Percentiles rank a stretch among this genome's conserved stretches.
These are phyloP conservation scores for Alternaria sp. DNA, from an alignment of 2,329 filamentous ascomycete genomes.

Conservation along the genomic window DNA sequence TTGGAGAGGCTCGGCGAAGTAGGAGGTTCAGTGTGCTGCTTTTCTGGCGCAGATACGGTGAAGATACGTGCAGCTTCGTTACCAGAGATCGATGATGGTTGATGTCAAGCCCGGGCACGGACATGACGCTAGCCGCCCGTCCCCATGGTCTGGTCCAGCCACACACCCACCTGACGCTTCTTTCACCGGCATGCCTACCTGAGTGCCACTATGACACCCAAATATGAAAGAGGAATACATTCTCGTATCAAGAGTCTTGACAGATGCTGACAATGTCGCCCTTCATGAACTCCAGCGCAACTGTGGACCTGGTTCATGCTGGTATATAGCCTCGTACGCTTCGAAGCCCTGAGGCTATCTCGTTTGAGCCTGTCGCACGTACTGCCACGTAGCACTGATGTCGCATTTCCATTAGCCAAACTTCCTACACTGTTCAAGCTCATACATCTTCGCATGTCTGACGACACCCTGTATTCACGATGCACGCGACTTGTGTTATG, in stretches of 20 bases:
- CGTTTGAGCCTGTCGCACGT: too few relatives aligned
- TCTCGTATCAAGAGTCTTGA: background rate
- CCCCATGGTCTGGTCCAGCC: constrained; percentile 16
- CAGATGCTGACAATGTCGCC: background rate
- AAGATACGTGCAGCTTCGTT: constrained; percentile 15
- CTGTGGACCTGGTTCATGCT: background rate
- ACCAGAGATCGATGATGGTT: constrained; percentile 19
- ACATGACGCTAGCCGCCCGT: constrained; percentile 10
- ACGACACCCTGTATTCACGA: background rate
- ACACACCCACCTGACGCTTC: constrained; percentile 15
- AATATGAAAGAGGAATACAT: background rate
- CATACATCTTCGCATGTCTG: background rate
- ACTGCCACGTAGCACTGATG: background rate
- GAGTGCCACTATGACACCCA: background rate
- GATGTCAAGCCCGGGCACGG: constrained; percentile 20
- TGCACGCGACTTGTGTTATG: background rate
- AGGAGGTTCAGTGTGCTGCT: background rate
- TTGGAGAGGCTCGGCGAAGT: background rate
- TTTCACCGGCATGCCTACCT: constrained; percentile 3
- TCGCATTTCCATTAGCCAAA: background rate
- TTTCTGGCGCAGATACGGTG: constrained; percentile 15
- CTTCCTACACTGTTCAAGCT: background rate
- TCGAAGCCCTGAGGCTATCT: background rate
- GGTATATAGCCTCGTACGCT: background rate
- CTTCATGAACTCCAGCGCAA: background rate